Evolutionary conservation across 2,329 filamentous ascomycete genomes (phyloP).

Genomic region (Calonectria multiphialidica): DNA sequence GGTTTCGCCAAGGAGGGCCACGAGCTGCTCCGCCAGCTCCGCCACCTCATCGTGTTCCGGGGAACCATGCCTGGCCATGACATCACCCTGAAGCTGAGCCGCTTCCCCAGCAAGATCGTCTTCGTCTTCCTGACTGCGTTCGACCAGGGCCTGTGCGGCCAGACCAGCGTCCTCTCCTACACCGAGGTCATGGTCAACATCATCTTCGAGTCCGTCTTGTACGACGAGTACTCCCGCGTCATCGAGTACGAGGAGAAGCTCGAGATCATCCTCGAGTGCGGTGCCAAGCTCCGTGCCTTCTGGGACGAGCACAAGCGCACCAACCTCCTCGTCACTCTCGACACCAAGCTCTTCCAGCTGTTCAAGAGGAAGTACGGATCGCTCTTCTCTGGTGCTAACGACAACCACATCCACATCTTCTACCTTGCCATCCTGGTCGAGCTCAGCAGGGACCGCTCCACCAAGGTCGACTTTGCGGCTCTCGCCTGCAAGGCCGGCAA

Average conservation of each 20-base stretch:
- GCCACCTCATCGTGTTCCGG: conserved; percentile 60
- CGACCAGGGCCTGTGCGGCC: conserved; percentile 53
- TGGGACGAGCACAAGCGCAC: conserved; percentile 42
- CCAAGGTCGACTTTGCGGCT: conserved; percentile 53
- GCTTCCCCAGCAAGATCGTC: conserved; percentile 49
- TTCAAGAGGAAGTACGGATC: conserved; percentile 51
- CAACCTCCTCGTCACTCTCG: conserved; percentile 50
- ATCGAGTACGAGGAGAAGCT: conserved; percentile 34
- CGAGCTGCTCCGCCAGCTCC: conserved; percentile 61
- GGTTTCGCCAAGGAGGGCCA: conserved; percentile 54
- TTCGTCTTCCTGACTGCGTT: conserved; percentile 61
- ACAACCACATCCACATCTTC: conserved; percentile 51
- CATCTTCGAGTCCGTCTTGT: conserved; percentile 39
- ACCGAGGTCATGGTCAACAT: conserved; percentile 52
- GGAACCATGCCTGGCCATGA: conserved; percentile 50
- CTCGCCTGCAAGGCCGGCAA: conserved; percentile 49
- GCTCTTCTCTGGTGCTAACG: conserved; percentile 39
- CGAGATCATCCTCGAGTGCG: conserved; percentile 39
- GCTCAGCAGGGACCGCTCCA: conserved; percentile 49
- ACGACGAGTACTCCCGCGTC: conserved; percentile 41
- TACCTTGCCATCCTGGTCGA: conserved; percentile 55
- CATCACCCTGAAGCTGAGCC: conserved; percentile 52
- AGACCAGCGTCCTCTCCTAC: conserved; percentile 50
- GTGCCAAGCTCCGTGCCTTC: conserved; percentile 40
- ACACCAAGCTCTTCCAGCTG: conserved; percentile 52